Percentiles rank a stretch among this genome's conserved stretches.
Conservation (phyloP, 75 land plant species). For the Cunninghamia lanceolata region DNA sequence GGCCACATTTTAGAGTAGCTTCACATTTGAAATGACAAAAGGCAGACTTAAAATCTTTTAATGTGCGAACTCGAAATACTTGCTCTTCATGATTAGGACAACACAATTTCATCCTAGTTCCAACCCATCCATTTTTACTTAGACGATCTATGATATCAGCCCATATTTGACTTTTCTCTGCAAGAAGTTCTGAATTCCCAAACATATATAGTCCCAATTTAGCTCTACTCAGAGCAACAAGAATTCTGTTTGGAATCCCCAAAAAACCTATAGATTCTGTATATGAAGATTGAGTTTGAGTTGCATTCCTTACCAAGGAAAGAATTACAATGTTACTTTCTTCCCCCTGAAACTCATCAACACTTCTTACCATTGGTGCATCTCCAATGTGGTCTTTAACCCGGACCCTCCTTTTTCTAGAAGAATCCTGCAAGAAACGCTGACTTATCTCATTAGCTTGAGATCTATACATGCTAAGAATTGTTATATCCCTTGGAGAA, state of each 20-base stretch:
- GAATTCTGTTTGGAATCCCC: constrained; percentile 18
- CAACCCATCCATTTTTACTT: constrained; percentile 11
- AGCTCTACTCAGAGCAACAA: constrained; percentile 34
- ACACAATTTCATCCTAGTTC: constrained; percentile 9
- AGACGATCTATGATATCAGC: constrained; percentile 7
- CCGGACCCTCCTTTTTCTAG: background rate
- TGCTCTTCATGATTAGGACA: constrained; percentile 22
- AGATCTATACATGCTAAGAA: constrained; percentile 28
- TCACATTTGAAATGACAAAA: constrained; percentile 14
- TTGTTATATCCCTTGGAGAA: constrained; percentile 14
- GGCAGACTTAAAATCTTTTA: constrained; percentile 20
- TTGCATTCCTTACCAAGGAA: constrained; percentile 29
- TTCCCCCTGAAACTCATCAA: constrained; percentile 39
- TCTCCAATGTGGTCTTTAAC: background rate
- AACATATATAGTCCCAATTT: constrained; percentile 32
- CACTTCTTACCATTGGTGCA: constrained; percentile 16
- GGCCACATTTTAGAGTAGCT: constrained; percentile 23
- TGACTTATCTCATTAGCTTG: constrained; percentile 17
- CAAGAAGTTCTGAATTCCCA: constrained; percentile 25
- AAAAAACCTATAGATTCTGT: constrained; percentile 29
- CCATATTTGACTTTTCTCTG: constrained; percentile 31
- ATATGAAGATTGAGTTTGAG: background rate
- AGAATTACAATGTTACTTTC: constrained; percentile 39
- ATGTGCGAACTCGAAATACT: constrained; percentile 18
- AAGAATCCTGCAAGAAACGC: constrained; percentile 5